Evolutionary conservation across 345 rosid species (phyloP), one percentile per base, ranked within the genome.

Genomic region (Lepidium sativum): DNA sequence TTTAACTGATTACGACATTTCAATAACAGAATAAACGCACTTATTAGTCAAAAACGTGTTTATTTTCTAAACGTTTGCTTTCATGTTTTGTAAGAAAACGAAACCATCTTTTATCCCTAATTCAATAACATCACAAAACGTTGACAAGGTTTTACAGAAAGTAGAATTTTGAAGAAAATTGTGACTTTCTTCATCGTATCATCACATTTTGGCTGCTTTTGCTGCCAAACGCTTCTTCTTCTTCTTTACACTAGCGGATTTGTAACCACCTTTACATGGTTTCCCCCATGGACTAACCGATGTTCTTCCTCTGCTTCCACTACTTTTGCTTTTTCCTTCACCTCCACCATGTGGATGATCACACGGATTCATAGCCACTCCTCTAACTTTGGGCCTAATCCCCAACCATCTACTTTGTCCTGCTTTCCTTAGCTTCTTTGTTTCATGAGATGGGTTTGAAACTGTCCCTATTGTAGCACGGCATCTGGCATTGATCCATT

Each of bases 281-380:
- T 92, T 92, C 25, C 98, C 98, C 97, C 97, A 92, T 3, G 97
- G 95, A 0, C 84, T 85, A 13, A 59, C 80, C 0, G 98, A 91
- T 37, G 80, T 77, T 57, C 83, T 74, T 39, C 98, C 95, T 32
- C 65, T 50, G 29, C 74, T 70, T 18, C 98, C 86, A 27, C 92
- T 84, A 81, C 98, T 89, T 65, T 89, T 92, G 75, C 95, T 92
- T 40, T 81, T 76, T 42, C 96, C 96, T 73, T 92, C 98, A 68
- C 98, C 98, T 54, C 98, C 96, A 76, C 96, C 95, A n/a, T 87
- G 96, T 57, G 97, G 96, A 78, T 92, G 97, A 73, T 89, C 98
- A 11, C 87, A 74, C 1, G 98, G 97, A 68, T 87, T 87, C 91
- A 84, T 89, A 0, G 94, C 96, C 63, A 84, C 90, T 55, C 97